Evolutionary conservation across 1,284 basidiomycete genomes (phyloP).

Genomic region (Marasmius sp.): DNA sequence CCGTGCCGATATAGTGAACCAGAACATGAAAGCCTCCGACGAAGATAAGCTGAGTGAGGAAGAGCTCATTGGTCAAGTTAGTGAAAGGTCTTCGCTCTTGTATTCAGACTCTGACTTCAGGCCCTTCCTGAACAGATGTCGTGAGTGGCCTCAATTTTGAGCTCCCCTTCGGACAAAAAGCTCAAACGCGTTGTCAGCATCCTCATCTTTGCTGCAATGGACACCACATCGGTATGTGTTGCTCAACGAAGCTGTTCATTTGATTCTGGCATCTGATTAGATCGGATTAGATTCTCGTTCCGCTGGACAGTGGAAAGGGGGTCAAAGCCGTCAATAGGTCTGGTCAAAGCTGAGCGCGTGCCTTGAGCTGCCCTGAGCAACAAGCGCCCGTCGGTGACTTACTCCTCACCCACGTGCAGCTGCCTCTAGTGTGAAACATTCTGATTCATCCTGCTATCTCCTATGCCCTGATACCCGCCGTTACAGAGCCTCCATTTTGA

Average conservation of each 20-base stretch:
- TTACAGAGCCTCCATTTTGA: too few relatives aligned
- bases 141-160: slow-evolving; percentile 1
- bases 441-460: too few relatives aligned
- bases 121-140: slow-evolving; percentile 7
- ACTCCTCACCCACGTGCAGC: too few relatives aligned
- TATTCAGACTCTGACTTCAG: background rate
- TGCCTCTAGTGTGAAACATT: too few relatives aligned
- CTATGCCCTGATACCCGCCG: too few relatives aligned
- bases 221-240: slow-evolving; percentile 25
- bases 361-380: too few relatives aligned
- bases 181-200: slow-evolving; percentile 16
- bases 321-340: too few relatives aligned
- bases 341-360: too few relatives aligned
- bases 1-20: slow-evolving; percentile 24
- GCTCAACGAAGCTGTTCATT: background rate
- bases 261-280: background rate
- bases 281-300: too few relatives aligned
- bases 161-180: background rate
- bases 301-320: too few relatives aligned
- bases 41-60: slow-evolving; percentile 31
- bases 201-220: slow-evolving; percentile 30
- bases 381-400: too few relatives aligned
- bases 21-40: slow-evolving; percentile 29
- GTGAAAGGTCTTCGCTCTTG: background rate
- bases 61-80: slow-evolving; percentile 30